Evolutionary conservation across 441 rosid genomes (phyloP), one percentile per base, ranked within the genome.

Genomic region (Brassica hybrid): DNA sequence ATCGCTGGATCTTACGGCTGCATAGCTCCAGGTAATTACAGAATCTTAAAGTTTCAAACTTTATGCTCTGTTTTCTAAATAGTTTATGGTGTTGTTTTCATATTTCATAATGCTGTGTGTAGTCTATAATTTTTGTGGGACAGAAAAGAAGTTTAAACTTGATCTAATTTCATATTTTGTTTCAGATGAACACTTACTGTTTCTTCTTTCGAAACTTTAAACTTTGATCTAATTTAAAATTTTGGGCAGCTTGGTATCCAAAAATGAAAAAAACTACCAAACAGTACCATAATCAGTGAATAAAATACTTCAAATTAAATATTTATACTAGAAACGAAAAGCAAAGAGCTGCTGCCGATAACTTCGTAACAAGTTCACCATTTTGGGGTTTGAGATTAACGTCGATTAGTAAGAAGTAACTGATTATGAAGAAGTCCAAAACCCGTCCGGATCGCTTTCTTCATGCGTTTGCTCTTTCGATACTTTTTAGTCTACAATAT

Each of bases 1-100:
- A 93, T 95, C 60, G 98, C 99, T 73, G 99, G 99, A 19, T 95
- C 99, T 64, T 95, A 95, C 57, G 99, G 99, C 61, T 95, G 93
- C 82, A 95, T 95, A 0, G 99, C 98, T 36, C 99, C 99, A 79
- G 98, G 99, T 93, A 85, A 21, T 21, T 21, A 21, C 0, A 21
- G 23, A 21, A 21, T 21, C 23, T 21, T 21, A 21, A 21, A 21
- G 23, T 21, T 21, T 21, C 23, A 21, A 21, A 21, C 23, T 21
- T 21, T 21, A 21, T 21, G 23, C 23, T 21, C 23, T 21, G 23
- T 21, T 21, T 21, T 21, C 23, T 21, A 21, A 21, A 21, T 21
- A 21, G 23, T 21, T 21, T 21, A 21, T 21, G 19, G 19, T 18
- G 23, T 21, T 21, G 23, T 21, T 21, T 21, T 21, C 23, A 21